Base-by-base conservation (phyloP, 768 basidiomycete genomes). In the Pulveroboletus sp. region DNA sequence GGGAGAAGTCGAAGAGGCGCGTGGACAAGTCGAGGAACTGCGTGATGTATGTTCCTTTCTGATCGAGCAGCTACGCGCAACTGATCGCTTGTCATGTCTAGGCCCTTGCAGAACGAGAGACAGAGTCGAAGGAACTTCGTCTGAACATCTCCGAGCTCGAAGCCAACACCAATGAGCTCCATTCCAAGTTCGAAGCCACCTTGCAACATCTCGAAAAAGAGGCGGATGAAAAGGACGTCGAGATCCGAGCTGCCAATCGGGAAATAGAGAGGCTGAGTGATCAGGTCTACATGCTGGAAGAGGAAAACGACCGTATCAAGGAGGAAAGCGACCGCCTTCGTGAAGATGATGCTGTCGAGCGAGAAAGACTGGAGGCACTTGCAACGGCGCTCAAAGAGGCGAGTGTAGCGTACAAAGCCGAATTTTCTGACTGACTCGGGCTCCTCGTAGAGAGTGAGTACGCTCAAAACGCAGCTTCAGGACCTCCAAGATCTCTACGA, bases 231-330 rank as follows among this genome's bases (percentile, higher is more conserved):
- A 90, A 89, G 68, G 91, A 93, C 43, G 78, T 71, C 2, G 88
- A 93, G 66, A 78, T 93, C 36, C 78, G 84, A 44, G 73, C 75
- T 15, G 74, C 89, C 37, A 89, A 87, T 57, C 72, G 79, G 38
- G 86, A 93, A 38, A 82, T 95, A 21, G 84, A 93, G 62, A 81
- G 78, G 51, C 79, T 95, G 39, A 81, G 89, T 6, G 84, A 89
- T 53, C 81, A 84, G 47, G 79, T 96, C 8, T 93, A 88, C 66
- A 72, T 81, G 39, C 78, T 95, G 1, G 95, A 98, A 63, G 91
- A 95, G 52, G 87, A 93, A 61, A 80, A 84, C 46, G 91, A 94
- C 54, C 75, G 80, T 28, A 64, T 87, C 43, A 82, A 78, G 61
- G 89, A 91, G 57, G 86, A 91, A 41, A 72, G 74, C 43, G 82